These are phyloP conservation scores for Pneumocystis jirovecii DNA, from an alignment of 1,139 yeast genomes.

Conservation along the genomic window DNA sequence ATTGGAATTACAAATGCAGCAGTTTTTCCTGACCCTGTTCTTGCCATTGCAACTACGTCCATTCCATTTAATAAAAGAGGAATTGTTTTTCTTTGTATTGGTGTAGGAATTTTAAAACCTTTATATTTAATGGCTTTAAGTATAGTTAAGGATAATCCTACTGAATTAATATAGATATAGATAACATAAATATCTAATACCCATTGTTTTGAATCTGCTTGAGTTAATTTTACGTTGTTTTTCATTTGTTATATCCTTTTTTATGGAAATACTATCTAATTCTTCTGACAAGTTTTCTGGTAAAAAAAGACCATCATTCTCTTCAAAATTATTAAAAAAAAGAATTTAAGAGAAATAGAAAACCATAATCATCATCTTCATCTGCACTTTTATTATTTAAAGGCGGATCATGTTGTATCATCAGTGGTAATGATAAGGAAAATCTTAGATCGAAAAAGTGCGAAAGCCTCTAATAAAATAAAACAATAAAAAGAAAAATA, in stretches of 20 bases:
- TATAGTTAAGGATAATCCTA: constrained; percentile 67
- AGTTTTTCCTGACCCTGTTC: constrained; percentile 98
- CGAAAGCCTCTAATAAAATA: no score
- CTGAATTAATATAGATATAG: constrained; percentile 18
- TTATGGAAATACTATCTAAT: background rate
- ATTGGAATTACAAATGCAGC: constrained; percentile 94
- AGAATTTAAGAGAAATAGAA: background rate
- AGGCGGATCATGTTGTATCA: background rate
- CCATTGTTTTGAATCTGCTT: background rate
- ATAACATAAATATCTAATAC: constrained; percentile 2
- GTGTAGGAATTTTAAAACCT: constrained; percentile 92
- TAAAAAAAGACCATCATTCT: background rate
- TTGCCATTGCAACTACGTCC: constrained; percentile 98
- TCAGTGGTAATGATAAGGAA: background rate
- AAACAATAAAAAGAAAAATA: no score
- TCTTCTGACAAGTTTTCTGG: background rate
- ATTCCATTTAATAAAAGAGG: constrained; percentile 75
- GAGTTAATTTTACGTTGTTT: background rate
- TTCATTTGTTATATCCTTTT: background rate
- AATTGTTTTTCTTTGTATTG: constrained; percentile 89
- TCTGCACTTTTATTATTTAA: background rate
- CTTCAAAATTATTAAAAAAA: background rate
- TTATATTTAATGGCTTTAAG: constrained; percentile 59
- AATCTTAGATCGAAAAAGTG: background rate
- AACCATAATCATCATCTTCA: background rate